A percentile compares a stretch with the other conserved stretches of the same genome.
phyloP scores from a whole-genome alignment of 1,284 basidiomycete genomes.

The Rhizoctonia solani region DNA sequence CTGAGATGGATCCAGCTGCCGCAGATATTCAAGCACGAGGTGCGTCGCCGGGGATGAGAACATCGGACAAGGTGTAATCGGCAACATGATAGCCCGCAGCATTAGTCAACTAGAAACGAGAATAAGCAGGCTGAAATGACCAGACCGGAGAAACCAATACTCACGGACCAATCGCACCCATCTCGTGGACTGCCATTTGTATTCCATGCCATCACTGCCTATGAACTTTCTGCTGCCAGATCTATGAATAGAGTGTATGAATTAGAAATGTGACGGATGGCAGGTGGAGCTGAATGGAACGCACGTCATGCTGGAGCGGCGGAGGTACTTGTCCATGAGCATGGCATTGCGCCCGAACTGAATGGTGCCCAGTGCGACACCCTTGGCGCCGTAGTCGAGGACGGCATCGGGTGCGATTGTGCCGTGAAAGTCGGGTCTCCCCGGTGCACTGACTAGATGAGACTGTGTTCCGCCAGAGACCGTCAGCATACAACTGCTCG shows the following conservation, averaged over 20 bases:
- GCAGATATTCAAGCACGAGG: slow-evolving; percentile 15
- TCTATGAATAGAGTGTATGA: background rate
- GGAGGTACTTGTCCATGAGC: slow-evolving; percentile 32
- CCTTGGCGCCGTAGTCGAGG: slow-evolving; percentile 31
- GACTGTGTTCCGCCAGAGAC: slow-evolving; percentile 29
- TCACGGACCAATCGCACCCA: slow-evolving; percentile 29
- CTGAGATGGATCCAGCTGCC: slow-evolving; percentile 25
- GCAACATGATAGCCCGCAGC: slow-evolving; percentile 29
- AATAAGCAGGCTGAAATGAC: background rate
- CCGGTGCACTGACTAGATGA: slow-evolving; percentile 25
- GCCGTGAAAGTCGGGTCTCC: slow-evolving; percentile 28
- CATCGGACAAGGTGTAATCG: slow-evolving; percentile 22
- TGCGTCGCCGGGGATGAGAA: slow-evolving; percentile 26
- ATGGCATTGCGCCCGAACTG: slow-evolving; percentile 28
- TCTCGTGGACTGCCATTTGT: slow-evolving; percentile 29
- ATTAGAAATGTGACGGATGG: background rate
- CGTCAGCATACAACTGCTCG: slow-evolving; percentile 29
- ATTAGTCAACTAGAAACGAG: slow-evolving; percentile 33
- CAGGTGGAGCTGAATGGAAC: too few relatives aligned
- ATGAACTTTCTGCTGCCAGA: slow-evolving; percentile 29
- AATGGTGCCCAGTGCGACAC: slow-evolving; percentile 20
- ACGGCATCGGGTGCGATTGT: slow-evolving; percentile 24
- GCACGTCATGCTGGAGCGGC: slow-evolving; percentile 25
- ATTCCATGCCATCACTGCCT: slow-evolving; percentile 31
- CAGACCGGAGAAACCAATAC: background rate